Percentiles rank a stretch among this genome's conserved stretches.
phyloP scores from a whole-genome alignment of 2,329 filamentous ascomycete species.

The Juglanconis sp. region DNA sequence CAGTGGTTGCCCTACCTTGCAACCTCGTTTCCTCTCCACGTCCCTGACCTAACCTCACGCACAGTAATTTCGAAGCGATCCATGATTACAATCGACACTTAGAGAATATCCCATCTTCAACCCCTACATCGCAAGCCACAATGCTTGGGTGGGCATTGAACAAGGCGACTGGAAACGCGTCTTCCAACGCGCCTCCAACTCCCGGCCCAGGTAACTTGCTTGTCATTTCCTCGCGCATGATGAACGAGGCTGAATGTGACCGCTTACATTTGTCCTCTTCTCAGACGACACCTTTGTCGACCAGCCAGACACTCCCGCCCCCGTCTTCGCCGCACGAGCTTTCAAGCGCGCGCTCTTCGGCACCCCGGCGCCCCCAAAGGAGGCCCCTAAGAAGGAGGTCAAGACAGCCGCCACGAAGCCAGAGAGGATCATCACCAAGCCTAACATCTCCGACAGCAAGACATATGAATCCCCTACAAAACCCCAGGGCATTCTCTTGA shows the following conservation, averaged over 20 bases:
- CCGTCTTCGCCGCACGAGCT: slow-evolving; percentile 64
- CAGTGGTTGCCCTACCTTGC: neutral
- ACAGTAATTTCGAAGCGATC: slow-evolving; percentile 19
- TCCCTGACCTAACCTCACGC: slow-evolving; percentile 23
- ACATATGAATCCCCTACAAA: slow-evolving; percentile 43
- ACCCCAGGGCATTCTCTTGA: slow-evolving; percentile 59
- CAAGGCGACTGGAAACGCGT: slow-evolving; percentile 31
- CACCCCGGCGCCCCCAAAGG: slow-evolving; percentile 41
- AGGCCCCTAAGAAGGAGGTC: slow-evolving; percentile 20
- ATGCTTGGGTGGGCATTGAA: slow-evolving; percentile 63
- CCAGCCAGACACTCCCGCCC: slow-evolving; percentile 61
- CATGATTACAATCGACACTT: slow-evolving; percentile 11
- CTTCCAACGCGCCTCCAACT: slow-evolving; percentile 22
- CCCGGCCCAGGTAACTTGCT: slow-evolving; percentile 23
- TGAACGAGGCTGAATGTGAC: neutral
- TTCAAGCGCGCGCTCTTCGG: slow-evolving; percentile 64
- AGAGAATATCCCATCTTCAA: neutral
- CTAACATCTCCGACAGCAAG: neutral
- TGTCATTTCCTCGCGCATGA: neutral
- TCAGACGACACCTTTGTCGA: slow-evolving; percentile 49
- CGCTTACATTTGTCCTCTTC: neutral
- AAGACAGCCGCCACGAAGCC: slow-evolving; percentile 25
- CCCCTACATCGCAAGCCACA: neutral
- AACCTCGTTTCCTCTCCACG: neutral
- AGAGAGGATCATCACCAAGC: slow-evolving; percentile 19